These are phyloP conservation scores for Eucalyptus pumila DNA, from an alignment of 345 rosid genomes.

Conservation along the genomic window DNA sequence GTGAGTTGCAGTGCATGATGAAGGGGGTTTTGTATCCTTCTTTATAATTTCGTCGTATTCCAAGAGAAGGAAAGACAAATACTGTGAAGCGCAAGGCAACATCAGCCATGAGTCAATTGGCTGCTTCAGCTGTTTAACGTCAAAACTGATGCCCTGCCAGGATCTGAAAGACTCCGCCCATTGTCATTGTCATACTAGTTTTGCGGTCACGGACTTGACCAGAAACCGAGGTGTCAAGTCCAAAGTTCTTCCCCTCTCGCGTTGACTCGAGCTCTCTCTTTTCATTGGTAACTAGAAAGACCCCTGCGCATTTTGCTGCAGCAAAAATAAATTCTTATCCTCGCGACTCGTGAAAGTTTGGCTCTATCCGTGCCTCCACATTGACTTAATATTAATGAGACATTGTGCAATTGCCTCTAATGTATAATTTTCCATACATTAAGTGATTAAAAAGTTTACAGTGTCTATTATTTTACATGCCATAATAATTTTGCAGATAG, in stretches of 20 bases:
- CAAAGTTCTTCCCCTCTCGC: neutral
- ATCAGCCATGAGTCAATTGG: too few species aligned
- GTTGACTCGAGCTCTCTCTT: neutral
- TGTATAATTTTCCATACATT: too few species aligned
- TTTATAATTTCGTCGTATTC: neutral
- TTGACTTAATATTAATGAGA: neutral
- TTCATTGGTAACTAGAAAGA: neutral
- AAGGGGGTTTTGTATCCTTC: neutral
- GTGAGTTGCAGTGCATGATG: neutral
- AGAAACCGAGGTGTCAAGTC: neutral
- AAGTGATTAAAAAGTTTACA: neutral
- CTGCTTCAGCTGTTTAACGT: too few species aligned
- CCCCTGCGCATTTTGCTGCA: neutral
- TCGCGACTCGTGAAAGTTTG: neutral
- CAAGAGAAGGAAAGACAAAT: neutral
- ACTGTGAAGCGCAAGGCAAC: neutral
- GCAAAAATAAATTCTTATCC: neutral
- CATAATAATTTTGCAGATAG: neutral
- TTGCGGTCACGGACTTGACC: neutral
- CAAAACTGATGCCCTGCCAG: neutral
- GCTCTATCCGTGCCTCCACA: neutral
- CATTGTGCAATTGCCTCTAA: neutral
- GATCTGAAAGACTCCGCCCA: neutral
- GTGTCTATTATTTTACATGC: neutral
- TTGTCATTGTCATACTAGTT: neutral